phyloP scores from a whole-genome alignment of 2,329 filamentous ascomycete genomes.

The Rhynchosporium graminicola region DNA sequence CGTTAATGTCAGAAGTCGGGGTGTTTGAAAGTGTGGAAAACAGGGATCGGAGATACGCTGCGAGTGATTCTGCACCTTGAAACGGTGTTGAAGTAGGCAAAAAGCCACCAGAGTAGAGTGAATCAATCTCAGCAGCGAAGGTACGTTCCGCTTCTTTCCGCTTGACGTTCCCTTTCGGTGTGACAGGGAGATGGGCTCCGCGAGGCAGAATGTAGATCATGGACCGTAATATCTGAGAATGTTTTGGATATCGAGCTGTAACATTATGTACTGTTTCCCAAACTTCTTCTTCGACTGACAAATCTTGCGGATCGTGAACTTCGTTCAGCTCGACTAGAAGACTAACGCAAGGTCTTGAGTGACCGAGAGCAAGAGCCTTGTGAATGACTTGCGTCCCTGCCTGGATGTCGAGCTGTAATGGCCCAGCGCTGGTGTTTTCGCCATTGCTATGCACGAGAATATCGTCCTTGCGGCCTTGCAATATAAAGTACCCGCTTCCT shows the following conservation, averaged over 20 bases:
- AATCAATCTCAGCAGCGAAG: conserved; percentile 34
- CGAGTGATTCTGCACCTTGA: conserved; percentile 19
- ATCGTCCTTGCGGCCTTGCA: conserved; percentile 41
- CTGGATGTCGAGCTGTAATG: conserved; percentile 38
- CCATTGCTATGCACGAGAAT: conserved; percentile 40
- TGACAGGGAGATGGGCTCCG: conserved; percentile 36
- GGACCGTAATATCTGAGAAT: conserved; percentile 34
- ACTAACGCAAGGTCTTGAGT: conserved; percentile 34
- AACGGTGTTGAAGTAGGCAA: neutral
- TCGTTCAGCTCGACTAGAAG: conserved; percentile 36
- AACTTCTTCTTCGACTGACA: conserved; percentile 16
- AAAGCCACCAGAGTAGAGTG: conserved; percentile 27
- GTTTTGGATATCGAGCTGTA: conserved; percentile 30
- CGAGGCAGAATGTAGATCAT: conserved; percentile 37
- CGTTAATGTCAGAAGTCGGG: conserved; percentile 25
- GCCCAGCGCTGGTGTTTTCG: conserved; percentile 39
- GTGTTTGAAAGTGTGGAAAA: conserved; percentile 27
- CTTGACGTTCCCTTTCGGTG: conserved; percentile 40
- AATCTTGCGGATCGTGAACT: conserved; percentile 25
- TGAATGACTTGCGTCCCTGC: conserved; percentile 32
- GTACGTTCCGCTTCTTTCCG: conserved; percentile 37
- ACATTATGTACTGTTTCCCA: conserved; percentile 33
- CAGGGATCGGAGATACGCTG: conserved; percentile 31
- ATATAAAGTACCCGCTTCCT: conserved; percentile 37
- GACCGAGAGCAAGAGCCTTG: conserved; percentile 35